These are phyloP conservation scores for Ascocoryne sarcoides DNA, from an alignment of 2,329 filamentous ascomycete genomes.

Conservation along the genomic window DNA sequence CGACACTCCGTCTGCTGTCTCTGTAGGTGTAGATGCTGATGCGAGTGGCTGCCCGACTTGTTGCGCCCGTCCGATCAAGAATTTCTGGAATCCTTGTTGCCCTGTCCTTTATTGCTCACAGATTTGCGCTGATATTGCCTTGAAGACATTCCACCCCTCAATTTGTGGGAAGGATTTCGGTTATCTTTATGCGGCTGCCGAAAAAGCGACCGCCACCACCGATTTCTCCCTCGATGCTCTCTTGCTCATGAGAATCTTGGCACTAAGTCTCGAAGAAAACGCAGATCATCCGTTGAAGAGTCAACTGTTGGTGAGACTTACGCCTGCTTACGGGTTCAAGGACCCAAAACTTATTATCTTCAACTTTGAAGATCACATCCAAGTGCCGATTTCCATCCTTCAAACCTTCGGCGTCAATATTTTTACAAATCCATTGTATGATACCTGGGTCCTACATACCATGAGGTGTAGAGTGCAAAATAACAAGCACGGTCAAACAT, in stretches of 20 bases:
- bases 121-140: slow-evolving; percentile 20
- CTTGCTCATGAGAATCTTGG: slow-evolving; percentile 25
- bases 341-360: slow-evolving; percentile 25
- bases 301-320: slow-evolving; percentile 24
- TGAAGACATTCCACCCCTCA: slow-evolving; percentile 21
- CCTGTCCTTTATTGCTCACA: slow-evolving; percentile 22
- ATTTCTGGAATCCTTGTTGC: slow-evolving; percentile 18
- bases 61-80: slow-evolving; percentile 16
- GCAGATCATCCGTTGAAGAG: slow-evolving; percentile 22
- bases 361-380: slow-evolving; percentile 25
- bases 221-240: slow-evolving; percentile 23
- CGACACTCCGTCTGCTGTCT: slow-evolving; percentile 13
- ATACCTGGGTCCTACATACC: slow-evolving; percentile 27
- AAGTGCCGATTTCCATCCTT: slow-evolving; percentile 24
- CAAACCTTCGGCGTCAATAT: slow-evolving; percentile 25
- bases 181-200: slow-evolving; percentile 19
- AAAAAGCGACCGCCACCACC: slow-evolving; percentile 11
- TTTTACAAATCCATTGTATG: slow-evolving; percentile 22
- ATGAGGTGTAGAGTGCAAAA: slow-evolving; percentile 28
- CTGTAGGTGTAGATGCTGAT: slow-evolving; percentile 15
- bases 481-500: slow-evolving; percentile 26
- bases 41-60: slow-evolving; percentile 17
- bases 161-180: slow-evolving; percentile 26
- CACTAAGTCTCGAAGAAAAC: slow-evolving; percentile 20
- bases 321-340: slow-evolving; percentile 22